Conservation (phyloP, 2,329 filamentous ascomycete species). For the Pseudocercospora vitis region DNA sequence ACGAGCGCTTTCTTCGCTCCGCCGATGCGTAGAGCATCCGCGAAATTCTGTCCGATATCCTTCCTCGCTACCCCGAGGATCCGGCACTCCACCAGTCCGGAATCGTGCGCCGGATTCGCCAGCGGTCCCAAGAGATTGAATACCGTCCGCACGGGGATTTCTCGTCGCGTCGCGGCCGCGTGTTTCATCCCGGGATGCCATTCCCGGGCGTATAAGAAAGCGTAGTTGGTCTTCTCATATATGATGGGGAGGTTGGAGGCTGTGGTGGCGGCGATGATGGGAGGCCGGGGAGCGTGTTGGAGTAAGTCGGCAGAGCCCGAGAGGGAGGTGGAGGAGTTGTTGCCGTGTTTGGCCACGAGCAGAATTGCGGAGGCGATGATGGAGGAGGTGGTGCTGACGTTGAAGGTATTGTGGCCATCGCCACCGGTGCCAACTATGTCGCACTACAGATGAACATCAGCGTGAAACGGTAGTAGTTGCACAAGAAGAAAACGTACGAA, state of each 20-base stretch:
- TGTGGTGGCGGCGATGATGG: constrained; percentile 71
- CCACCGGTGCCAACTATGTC: constrained; percentile 98
- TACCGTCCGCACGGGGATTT: constrained; percentile 91
- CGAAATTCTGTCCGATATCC: constrained; percentile 19
- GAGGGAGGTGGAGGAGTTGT: constrained; percentile 90
- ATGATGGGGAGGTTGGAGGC: constrained; percentile 69
- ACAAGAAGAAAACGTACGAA: constrained; percentile 59
- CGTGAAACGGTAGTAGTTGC: constrained; percentile 10
- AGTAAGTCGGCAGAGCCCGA: constrained; percentile 94
- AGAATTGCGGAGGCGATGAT: constrained; percentile 86
- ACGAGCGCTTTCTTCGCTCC: constrained; percentile 83
- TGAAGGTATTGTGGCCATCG: constrained; percentile 96
- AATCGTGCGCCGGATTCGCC: constrained; percentile 81
- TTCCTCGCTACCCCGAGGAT: constrained; percentile 85
- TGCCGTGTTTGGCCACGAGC: constrained; percentile 90
- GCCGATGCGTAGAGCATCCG: constrained; percentile 38
- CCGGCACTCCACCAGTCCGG: constrained; percentile 72
- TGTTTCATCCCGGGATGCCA: constrained; percentile 95
- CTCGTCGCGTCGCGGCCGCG: constrained; percentile 79
- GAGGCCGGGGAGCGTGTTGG: constrained; percentile 69
- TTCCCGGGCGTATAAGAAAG: constrained; percentile 91
- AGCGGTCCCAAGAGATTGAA: constrained; percentile 96
- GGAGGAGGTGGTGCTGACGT: constrained; percentile 92
- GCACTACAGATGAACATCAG: constrained; percentile 50
- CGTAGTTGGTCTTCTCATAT: constrained; percentile 82